phyloP scores from a whole-genome alignment of 2,329 filamentous ascomycete genomes.

The Coniochaeta ligniaria region DNA sequence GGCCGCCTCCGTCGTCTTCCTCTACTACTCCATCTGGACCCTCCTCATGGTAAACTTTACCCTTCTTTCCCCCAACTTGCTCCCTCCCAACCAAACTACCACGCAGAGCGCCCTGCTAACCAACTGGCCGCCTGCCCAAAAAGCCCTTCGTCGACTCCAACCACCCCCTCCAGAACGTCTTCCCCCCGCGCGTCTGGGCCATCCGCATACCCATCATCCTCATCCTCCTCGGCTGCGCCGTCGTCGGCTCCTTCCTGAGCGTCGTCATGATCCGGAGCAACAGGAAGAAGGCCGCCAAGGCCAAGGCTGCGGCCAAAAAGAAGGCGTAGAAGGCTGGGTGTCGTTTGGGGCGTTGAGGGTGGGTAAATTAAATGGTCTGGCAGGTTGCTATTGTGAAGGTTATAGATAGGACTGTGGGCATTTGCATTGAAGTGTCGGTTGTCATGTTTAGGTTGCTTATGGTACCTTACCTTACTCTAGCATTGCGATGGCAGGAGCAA shows the following conservation, averaged over 20 bases:
- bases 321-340: constrained; percentile 56
- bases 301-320: constrained; percentile 81
- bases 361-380: too few species aligned
- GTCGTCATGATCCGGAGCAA: constrained; percentile 99
- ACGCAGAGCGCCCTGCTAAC: too few species aligned
- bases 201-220: constrained; percentile 98
- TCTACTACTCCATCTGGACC: constrained; percentile 97
- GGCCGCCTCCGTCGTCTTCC: constrained; percentile 56
- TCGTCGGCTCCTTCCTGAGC: constrained; percentile 91
- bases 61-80: background rate
- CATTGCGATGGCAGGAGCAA: background rate
- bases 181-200: constrained; percentile 96
- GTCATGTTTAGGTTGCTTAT: background rate
- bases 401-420: background rate
- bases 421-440: background rate
- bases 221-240: constrained; percentile 81
- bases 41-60: constrained; percentile 78
- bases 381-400: background rate
- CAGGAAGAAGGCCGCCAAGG: constrained; percentile 93
- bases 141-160: constrained; percentile 96
- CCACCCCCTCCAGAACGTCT: constrained; percentile 89
- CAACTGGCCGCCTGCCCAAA: too few species aligned
- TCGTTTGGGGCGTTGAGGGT: background rate
- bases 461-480: background rate
- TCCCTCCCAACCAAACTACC: too few species aligned